Evolutionary conservation across 2,329 filamentous ascomycete species (phyloP).

Genomic region (Monosporascus sp.): DNA sequence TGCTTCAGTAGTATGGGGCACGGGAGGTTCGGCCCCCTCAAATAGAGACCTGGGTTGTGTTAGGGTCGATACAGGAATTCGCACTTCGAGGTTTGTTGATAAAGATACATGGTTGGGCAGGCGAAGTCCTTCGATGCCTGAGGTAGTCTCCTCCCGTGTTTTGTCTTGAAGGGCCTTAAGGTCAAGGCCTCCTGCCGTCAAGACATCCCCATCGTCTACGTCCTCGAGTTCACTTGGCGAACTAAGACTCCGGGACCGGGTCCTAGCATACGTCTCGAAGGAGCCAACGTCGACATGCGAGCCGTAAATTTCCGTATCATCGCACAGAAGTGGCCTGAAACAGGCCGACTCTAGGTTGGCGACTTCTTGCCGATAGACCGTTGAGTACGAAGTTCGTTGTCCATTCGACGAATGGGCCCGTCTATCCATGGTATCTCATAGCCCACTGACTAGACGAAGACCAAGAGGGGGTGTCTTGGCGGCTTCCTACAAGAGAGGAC

Average conservation of each 20-base stretch:
- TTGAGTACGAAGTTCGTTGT: not conserved
- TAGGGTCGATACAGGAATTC: slow-evolving; percentile 18
- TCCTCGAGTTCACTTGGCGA: not conserved
- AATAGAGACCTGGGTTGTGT: slow-evolving; percentile 21
- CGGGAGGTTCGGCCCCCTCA: slow-evolving; percentile 20
- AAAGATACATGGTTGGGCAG: not conserved
- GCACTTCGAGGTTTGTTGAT: slow-evolving; percentile 6
- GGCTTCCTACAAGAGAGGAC: too few species aligned
- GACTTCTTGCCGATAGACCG: not conserved
- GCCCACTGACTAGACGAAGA: not conserved
- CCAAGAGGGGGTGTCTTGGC: not conserved
- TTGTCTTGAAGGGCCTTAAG: not conserved
- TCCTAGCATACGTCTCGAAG: not conserved
- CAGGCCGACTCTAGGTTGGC: not conserved
- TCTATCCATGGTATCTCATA: not conserved
- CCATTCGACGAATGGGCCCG: not conserved
- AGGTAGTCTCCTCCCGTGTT: too few species aligned
- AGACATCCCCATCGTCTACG: not conserved
- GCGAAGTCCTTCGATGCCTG: not conserved
- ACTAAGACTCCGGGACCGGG: not conserved
- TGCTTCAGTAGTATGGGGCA: slow-evolving; percentile 21
- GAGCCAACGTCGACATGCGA: not conserved
- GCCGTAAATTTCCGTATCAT: not conserved
- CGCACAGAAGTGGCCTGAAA: not conserved
- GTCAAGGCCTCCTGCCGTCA: not conserved